These are phyloP conservation scores for Rasamsonia emersonii DNA, from an alignment of 2,329 filamentous ascomycete genomes.

Conservation along the genomic window DNA sequence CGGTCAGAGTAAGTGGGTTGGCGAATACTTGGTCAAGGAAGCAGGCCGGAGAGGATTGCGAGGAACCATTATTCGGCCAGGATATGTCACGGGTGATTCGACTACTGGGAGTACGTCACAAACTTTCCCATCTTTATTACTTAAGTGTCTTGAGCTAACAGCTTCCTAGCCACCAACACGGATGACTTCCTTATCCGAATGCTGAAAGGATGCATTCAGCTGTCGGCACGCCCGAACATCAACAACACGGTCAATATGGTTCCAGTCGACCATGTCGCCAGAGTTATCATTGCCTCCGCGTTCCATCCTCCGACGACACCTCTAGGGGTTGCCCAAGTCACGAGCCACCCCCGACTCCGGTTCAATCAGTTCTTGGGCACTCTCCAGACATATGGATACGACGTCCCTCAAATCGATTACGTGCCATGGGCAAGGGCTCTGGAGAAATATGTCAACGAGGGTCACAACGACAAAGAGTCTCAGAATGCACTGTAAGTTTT, in stretches of 20 bases:
- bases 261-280: slow-evolving; percentile 73
- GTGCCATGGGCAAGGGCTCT: slow-evolving; percentile 59
- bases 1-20: slow-evolving; percentile 83
- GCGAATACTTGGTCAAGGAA: slow-evolving; percentile 63
- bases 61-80: slow-evolving; percentile 70
- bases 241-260: slow-evolving; percentile 83
- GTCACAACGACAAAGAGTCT: slow-evolving; percentile 47
- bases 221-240: slow-evolving; percentile 64
- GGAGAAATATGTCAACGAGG: slow-evolving; percentile 57
- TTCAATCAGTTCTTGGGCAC: slow-evolving; percentile 69
- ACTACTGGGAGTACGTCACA: slow-evolving; percentile 45
- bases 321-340: slow-evolving; percentile 65
- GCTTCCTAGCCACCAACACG: slow-evolving; percentile 48
- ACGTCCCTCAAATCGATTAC: slow-evolving; percentile 59
- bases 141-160: background rate
- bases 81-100: slow-evolving; percentile 73
- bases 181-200: slow-evolving; percentile 89
- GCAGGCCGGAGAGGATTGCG: slow-evolving; percentile 68
- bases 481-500: slow-evolving; percentile 55
- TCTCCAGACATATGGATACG: slow-evolving; percentile 65
- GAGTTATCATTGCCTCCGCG: slow-evolving; percentile 66
- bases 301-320: slow-evolving; percentile 52
- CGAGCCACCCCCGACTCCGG: slow-evolving; percentile 66
- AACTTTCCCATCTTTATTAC: background rate
- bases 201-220: slow-evolving; percentile 78